phyloP scores from a whole-genome alignment of 2,329 filamentous ascomycete species.

The Aspergillus tamarii region DNA sequence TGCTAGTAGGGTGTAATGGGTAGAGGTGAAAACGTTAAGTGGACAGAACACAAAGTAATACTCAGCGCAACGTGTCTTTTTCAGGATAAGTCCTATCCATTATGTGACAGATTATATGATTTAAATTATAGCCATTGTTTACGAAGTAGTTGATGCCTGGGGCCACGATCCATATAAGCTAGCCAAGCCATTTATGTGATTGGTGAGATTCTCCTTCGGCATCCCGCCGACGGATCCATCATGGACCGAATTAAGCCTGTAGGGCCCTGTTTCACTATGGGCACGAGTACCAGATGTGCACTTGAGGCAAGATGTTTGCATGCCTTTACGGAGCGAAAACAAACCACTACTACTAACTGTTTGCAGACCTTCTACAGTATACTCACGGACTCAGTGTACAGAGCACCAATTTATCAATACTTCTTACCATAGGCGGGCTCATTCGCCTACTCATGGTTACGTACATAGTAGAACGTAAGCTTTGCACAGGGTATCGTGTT shows the following conservation, averaged over 20 bases:
- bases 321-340: not conserved
- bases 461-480: not conserved
- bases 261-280: not conserved
- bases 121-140: not conserved
- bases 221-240: not conserved
- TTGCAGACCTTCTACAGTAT: not conserved
- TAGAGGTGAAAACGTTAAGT: not conserved
- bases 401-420: not conserved
- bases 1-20: not conserved
- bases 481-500: not conserved
- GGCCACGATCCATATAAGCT: not conserved
- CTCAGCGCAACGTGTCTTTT: conserved; percentile 5
- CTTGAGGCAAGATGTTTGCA: not conserved
- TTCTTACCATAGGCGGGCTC: not conserved
- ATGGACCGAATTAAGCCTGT: not conserved
- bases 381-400: not conserved
- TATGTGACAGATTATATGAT: not conserved
- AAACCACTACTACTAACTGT: not conserved
- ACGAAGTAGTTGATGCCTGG: not conserved
- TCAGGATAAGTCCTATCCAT: not conserved
- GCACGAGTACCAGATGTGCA: not conserved
- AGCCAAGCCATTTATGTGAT: not conserved
- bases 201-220: not conserved
- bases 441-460: not conserved
- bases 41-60: not conserved